These are phyloP conservation scores for Peltaster fructicola DNA, from an alignment of 2,329 filamentous ascomycete genomes.

Conservation along the genomic window DNA sequence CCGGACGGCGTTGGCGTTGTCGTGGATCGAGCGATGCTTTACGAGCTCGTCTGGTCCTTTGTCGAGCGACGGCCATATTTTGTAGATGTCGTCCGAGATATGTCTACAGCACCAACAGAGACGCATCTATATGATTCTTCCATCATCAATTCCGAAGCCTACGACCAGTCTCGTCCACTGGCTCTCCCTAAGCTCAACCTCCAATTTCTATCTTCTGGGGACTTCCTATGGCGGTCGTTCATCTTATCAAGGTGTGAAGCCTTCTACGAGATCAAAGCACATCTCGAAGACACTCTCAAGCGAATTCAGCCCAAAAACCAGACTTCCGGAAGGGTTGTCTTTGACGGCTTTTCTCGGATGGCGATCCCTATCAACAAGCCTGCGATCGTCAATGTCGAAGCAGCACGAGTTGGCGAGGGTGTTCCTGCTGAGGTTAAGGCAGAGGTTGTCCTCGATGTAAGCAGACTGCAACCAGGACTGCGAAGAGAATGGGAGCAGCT, in stretches of 20 bases:
- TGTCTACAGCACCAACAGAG: slow-evolving; percentile 74
- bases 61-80: slow-evolving; percentile 70
- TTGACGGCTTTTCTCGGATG: slow-evolving; percentile 81
- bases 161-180: slow-evolving; percentile 72
- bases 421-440: slow-evolving; percentile 72
- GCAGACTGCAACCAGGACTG: slow-evolving; percentile 56
- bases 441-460: slow-evolving; percentile 72
- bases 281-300: slow-evolving; percentile 68
- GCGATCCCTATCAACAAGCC: slow-evolving; percentile 73
- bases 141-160: slow-evolving; percentile 65
- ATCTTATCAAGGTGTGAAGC: slow-evolving; percentile 77
- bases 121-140: slow-evolving; percentile 59
- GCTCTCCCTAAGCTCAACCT: slow-evolving; percentile 89
- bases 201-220: slow-evolving; percentile 84
- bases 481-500: slow-evolving; percentile 81
- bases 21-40: slow-evolving; percentile 44
- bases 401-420: slow-evolving; percentile 64
- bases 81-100: slow-evolving; percentile 54
- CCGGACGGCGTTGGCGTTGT: slow-evolving; percentile 50
- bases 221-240: slow-evolving; percentile 93
- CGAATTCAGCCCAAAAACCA: slow-evolving; percentile 53
- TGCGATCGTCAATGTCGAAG: slow-evolving; percentile 70
- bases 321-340: slow-evolving; percentile 46
- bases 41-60: slow-evolving; percentile 54
- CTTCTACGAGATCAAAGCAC: slow-evolving; percentile 83